Base-by-base conservation (phyloP, 2,329 filamentous ascomycete species). In the Nemania sp. region DNA sequence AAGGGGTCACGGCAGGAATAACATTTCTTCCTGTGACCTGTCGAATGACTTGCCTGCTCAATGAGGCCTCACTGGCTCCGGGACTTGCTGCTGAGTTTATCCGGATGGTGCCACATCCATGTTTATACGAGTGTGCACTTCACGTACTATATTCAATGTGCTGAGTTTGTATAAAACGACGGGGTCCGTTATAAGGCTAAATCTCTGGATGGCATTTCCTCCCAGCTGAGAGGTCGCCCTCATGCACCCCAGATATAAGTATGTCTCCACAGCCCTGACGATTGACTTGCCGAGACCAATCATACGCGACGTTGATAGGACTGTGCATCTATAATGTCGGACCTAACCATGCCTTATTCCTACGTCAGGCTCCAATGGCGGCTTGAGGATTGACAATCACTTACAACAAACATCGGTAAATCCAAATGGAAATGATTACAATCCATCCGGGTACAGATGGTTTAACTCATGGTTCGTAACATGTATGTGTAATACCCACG, bases 131-230 rank as follows among this genome's bases (percentile, higher is more conserved):
- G 26, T 44, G 15, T n/a, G 15, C 15, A 20, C 44, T 43, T 54
- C 23, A 44, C 17, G 26, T 33, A 30, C 20, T 44, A 43, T 45
- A 46, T 42, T 41, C 39, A 56, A 37, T 47, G 43, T 52, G 20
- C 34, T 55, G 28, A 31, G 15, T 26, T 36, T 19, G 33, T 37
- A n/a, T 17, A 39, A 58, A 36, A 54, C 56, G 12, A 33, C 22
- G 30, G 34, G 37, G 19, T 36, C n/a, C 15, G 24, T 45, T 52
- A 64, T 64, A 53, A 64, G 64, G 61, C 61, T 64, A 66, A 66
- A 66, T 66, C 44, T 48, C 28, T 45, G 30, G 48, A 57, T 60
- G 59, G 57, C 57, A 49, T 61, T 59, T 50, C 30, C 50, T 52
- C 55, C 17, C 22, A 34, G 11, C 55, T 57, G 41, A 50, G 37